Percentiles rank a stretch among this genome's conserved stretches.
phyloP scores from a whole-genome alignment of 345 rosid genomes.

The Boechera stricta region DNA sequence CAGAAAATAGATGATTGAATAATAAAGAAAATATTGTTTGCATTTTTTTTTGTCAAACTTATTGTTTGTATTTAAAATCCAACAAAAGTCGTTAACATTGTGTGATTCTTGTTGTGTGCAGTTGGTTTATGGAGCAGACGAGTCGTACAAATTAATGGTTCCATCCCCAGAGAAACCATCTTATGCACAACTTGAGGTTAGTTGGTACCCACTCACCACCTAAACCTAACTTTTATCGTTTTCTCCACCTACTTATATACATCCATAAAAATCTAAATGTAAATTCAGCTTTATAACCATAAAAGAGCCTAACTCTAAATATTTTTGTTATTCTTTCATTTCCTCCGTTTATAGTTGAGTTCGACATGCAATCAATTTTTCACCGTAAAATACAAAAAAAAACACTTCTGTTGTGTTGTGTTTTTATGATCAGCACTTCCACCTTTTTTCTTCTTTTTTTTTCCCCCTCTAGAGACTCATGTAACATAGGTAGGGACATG shows the following conservation, averaged over 20 bases:
- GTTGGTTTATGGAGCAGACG: conserved; percentile 69
- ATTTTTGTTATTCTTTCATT: background rate
- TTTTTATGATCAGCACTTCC: background rate
- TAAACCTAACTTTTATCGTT: conserved; percentile 2
- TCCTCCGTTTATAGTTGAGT: background rate
- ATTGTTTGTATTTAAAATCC: background rate
- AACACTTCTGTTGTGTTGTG: background rate
- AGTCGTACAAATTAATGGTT: conserved; percentile 65
- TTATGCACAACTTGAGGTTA: conserved; percentile 65
- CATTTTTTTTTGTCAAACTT: too few species aligned
- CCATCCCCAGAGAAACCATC: conserved; percentile 53
- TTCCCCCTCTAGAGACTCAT: background rate
- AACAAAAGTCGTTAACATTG: background rate
- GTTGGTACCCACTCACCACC: conserved; percentile 29
- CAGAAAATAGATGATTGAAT: background rate
- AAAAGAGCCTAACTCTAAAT: background rate
- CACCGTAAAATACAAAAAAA: background rate
- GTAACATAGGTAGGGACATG: conserved; percentile 25
- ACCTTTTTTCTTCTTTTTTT: background rate
- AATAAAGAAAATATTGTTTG: background rate
- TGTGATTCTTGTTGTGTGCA: conserved; percentile 41
- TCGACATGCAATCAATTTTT: background rate
- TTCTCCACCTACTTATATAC: conserved; percentile 12
- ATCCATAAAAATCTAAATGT: background rate
- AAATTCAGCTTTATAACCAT: conserved; percentile 23